A percentile compares a stretch with the other conserved stretches of the same genome.
Evolutionary conservation across 768 basidiomycete genomes (phyloP).

Genomic region (Auriscalpium microsporum): DNA sequence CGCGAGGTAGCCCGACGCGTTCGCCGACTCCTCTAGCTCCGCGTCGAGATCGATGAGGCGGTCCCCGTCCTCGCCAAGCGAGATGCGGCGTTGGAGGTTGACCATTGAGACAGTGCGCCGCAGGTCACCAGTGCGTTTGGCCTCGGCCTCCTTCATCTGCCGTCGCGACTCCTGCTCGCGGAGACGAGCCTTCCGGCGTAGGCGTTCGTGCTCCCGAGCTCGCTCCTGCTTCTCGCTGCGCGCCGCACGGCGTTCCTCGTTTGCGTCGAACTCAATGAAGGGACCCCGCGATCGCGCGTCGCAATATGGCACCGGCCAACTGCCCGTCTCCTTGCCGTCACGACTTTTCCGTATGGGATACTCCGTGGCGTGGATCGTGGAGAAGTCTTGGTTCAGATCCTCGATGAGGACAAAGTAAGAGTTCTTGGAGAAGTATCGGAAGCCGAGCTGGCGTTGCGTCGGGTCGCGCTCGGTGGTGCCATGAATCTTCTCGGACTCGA

Average conservation of each 20-base stretch:
- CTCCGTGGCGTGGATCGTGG: conserved; percentile 79
- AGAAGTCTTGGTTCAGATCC: conserved; percentile 74
- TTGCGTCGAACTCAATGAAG: conserved; percentile 68
- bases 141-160: conserved; percentile 19
- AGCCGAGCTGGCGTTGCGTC: conserved; percentile 79
- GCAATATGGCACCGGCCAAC: conserved; percentile 82
- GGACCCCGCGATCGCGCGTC: conserved; percentile 68
- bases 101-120: conserved; percentile 70
- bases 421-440: conserved; percentile 71
- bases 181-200: conserved; percentile 19
- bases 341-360: conserved; percentile 51
- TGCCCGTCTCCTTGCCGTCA: conserved; percentile 43
- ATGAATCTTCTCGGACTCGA: conserved; percentile 76
- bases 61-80: conserved; percentile 28
- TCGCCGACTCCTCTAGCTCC: conserved; percentile 42
- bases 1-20: conserved; percentile 63
- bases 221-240: conserved; percentile 28
- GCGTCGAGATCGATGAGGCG: conserved; percentile 32
- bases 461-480: conserved; percentile 90
- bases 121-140: conserved; percentile 44
- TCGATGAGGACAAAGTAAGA: conserved; percentile 86
- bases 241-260: conserved; percentile 47
- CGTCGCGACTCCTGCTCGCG: conserved; percentile 22
- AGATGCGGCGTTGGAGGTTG: conserved; percentile 54
- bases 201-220: conserved; percentile 34